A percentile compares a stretch with the other conserved stretches of the same genome.
phyloP scores from a whole-genome alignment of 2,329 filamentous ascomycete species.

The Xylariaceae sp. region DNA sequence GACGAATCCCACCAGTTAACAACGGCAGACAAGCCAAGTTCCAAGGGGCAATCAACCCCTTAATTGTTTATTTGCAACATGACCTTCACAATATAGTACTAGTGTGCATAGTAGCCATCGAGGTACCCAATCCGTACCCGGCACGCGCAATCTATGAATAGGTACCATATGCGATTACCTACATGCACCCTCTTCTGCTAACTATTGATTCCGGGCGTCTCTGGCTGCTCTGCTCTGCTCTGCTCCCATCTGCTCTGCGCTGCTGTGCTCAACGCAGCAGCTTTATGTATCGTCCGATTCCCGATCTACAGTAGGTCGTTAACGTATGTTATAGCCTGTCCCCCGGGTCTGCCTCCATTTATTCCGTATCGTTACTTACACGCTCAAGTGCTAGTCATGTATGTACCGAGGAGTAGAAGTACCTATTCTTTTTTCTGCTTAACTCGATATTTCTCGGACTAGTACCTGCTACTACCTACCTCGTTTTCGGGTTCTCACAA shows the following conservation, averaged over 20 bases:
- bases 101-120: background rate
- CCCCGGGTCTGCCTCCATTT: background rate
- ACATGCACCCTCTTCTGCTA: background rate
- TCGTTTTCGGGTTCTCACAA: background rate
- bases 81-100: background rate
- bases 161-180: background rate
- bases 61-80: slow-evolving; percentile 6
- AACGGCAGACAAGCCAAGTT: slow-evolving; percentile 7
- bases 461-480: background rate
- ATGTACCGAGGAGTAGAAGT: background rate
- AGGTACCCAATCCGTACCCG: background rate
- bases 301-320: background rate
- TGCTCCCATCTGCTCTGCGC: too few relatives aligned
- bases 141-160: background rate
- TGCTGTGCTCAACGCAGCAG: too few relatives aligned
- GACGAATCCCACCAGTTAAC: background rate
- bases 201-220: background rate
- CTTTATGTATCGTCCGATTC: slow-evolving; percentile 6
- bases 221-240: background rate
- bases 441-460: background rate
- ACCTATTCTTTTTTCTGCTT: background rate
- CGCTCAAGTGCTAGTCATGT: background rate
- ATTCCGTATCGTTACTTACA: slow-evolving; percentile 1
- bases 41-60: slow-evolving; percentile 18
- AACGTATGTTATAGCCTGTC: background rate